Evolutionary conservation across 2,329 filamentous ascomycete genomes (phyloP).

Genomic region (Simplicillium aogashimaense): DNA sequence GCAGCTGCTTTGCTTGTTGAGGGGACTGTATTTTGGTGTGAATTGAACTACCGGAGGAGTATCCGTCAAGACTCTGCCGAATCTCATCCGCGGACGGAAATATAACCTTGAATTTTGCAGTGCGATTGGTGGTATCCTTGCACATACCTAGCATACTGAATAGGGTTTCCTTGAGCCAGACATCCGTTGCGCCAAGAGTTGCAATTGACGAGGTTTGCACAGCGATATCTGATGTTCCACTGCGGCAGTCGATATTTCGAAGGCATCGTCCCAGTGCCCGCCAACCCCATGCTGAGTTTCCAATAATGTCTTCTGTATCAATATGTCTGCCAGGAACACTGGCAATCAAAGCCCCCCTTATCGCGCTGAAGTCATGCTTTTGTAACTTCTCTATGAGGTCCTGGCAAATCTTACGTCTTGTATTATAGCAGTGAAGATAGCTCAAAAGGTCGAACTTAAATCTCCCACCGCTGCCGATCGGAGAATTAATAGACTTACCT

Average conservation of each 20-base stretch:
- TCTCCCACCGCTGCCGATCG: constrained; percentile 43
- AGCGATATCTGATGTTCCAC: constrained; percentile 37
- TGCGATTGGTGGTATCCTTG: constrained; percentile 12
- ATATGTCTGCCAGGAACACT: constrained; percentile 63
- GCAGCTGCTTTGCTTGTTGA: constrained; percentile 63
- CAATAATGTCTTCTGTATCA: constrained; percentile 29
- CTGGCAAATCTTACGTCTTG: constrained; percentile 39
- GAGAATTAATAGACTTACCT: too few relatives aligned
- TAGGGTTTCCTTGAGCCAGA: constrained; percentile 60
- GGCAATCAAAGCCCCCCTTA: constrained; percentile 65
- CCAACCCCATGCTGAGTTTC: constrained; percentile 68
- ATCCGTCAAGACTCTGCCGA: constrained; percentile 66
- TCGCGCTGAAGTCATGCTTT: constrained; percentile 57
- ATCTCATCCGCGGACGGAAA: constrained; percentile 78
- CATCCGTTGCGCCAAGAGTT: constrained; percentile 59
- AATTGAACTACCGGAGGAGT: constrained; percentile 67
- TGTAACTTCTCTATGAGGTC: constrained; percentile 46
- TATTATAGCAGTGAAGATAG: constrained; percentile 64
- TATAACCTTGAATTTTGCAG: constrained; percentile 56
- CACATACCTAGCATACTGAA: constrained; percentile 38
- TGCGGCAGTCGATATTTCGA: constrained; percentile 42
- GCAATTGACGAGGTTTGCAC: constrained; percentile 74
- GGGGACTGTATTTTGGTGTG: constrained; percentile 67
- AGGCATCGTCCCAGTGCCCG: constrained; percentile 26
- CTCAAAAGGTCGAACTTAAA: constrained; percentile 70